These are phyloP conservation scores for Clausena lansium DNA, from an alignment of 345 rosid species.

Conservation along the genomic window DNA sequence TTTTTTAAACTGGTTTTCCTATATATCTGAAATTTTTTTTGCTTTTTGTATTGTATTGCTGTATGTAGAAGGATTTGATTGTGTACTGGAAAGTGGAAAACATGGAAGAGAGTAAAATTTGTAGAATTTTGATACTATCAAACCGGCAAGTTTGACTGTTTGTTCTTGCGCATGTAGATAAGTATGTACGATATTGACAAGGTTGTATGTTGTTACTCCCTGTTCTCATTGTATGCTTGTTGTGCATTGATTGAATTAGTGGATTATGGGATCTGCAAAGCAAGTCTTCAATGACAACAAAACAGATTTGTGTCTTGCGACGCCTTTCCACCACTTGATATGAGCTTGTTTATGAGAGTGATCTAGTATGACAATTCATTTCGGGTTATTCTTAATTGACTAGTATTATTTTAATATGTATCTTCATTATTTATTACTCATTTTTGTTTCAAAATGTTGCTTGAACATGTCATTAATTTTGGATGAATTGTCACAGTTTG, in stretches of 20 bases:
- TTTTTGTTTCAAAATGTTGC: not conserved
- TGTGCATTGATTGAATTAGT: slow-evolving; percentile 40
- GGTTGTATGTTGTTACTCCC: not conserved
- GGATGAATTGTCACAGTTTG: no score
- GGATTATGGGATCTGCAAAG: slow-evolving; percentile 81
- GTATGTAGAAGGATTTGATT: not conserved
- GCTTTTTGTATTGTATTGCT: not conserved
- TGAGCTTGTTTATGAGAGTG: slow-evolving; percentile 68
- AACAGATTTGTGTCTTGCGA: slow-evolving; percentile 73
- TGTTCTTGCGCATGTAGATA: not conserved
- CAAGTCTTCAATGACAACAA: slow-evolving; percentile 56
- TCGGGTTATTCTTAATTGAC: not conserved
- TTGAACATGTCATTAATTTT: no score
- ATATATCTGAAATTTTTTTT: not conserved
- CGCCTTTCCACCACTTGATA: slow-evolving; percentile 76
- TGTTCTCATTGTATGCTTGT: not conserved
- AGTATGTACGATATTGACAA: not conserved
- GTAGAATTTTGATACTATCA: not conserved
- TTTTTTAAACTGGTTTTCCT: not conserved
- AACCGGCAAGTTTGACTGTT: slow-evolving; percentile 6
- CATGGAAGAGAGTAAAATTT: not conserved
- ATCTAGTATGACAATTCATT: slow-evolving; percentile 52
- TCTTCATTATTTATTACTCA: not conserved
- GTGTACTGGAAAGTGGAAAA: not conserved
- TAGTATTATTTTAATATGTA: not conserved